Evolutionary conservation across 306 rosid species (phyloP).

Genomic region (Trichosanthes truncata): DNA sequence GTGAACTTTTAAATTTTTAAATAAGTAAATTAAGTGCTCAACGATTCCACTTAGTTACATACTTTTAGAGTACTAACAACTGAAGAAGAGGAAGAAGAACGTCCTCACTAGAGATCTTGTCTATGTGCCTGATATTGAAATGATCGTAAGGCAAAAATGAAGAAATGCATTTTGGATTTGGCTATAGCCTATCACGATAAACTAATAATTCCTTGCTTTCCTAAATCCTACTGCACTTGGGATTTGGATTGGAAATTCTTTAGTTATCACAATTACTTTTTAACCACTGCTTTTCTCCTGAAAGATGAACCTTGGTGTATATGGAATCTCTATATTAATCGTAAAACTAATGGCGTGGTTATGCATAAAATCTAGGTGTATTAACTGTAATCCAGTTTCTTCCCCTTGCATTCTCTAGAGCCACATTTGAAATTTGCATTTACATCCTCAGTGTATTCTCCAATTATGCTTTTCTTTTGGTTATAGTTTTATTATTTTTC

Average conservation of each 20-base stretch:
- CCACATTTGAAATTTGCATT: background rate
- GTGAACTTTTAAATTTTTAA: background rate
- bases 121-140: background rate
- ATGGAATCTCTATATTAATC: background rate
- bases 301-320: background rate
- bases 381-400: background rate
- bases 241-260: background rate
- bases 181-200: background rate
- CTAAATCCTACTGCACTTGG: background rate
- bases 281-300: background rate
- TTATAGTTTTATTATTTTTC: background rate
- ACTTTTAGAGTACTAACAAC: background rate
- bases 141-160: background rate
- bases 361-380: background rate
- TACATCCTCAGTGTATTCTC: background rate
- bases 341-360: background rate
- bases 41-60: background rate
- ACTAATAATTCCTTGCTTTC: background rate
- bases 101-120: background rate
- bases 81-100: background rate
- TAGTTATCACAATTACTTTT: background rate
- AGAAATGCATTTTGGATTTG: background rate
- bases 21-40: background rate
- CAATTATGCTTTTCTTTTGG: background rate
- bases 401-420: background rate